Conservation (phyloP, 352 stramenopile genomes). For the Phytopythium litorale region DNA sequence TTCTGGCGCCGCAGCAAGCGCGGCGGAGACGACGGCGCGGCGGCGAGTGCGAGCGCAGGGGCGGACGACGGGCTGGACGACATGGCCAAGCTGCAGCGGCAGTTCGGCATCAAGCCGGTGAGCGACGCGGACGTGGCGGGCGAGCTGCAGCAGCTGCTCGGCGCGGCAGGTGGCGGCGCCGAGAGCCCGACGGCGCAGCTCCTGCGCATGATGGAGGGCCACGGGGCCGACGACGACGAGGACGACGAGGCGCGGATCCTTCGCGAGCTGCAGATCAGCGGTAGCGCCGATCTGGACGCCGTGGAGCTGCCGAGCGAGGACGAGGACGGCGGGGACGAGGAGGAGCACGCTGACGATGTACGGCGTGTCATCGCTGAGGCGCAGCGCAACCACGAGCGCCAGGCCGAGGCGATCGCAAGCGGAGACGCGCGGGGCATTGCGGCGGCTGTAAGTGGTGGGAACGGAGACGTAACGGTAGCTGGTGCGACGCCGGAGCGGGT, state of each 20-base stretch:
- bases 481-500: slow-evolving; percentile 12
- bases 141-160: slow-evolving; percentile 59
- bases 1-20: slow-evolving; percentile 54
- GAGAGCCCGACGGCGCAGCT: slow-evolving; percentile 48
- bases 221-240: slow-evolving; percentile 18
- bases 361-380: slow-evolving; percentile 30
- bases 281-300: slow-evolving; percentile 20
- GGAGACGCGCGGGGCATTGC: background rate
- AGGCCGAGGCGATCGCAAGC: slow-evolving; percentile 13
- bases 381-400: slow-evolving; percentile 18
- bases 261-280: slow-evolving; percentile 36
- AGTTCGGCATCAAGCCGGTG: slow-evolving; percentile 75
- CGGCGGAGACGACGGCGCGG: slow-evolving; percentile 12
- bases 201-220: slow-evolving; percentile 26
- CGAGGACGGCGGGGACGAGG: slow-evolving; percentile 17
- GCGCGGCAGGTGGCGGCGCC: slow-evolving; percentile 9
- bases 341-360: slow-evolving; percentile 34
- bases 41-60: slow-evolving; percentile 12
- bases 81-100: slow-evolving; percentile 54
- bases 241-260: slow-evolving; percentile 68
- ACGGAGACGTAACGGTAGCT: background rate
- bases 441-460: too few relatives aligned
- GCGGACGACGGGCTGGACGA: slow-evolving; percentile 28
- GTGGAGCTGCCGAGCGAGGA: slow-evolving; percentile 18
- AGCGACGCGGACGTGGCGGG: slow-evolving; percentile 64